Conservation (phyloP, 73 alveolate genomes). For the Paramecium tetraurelia region DNA sequence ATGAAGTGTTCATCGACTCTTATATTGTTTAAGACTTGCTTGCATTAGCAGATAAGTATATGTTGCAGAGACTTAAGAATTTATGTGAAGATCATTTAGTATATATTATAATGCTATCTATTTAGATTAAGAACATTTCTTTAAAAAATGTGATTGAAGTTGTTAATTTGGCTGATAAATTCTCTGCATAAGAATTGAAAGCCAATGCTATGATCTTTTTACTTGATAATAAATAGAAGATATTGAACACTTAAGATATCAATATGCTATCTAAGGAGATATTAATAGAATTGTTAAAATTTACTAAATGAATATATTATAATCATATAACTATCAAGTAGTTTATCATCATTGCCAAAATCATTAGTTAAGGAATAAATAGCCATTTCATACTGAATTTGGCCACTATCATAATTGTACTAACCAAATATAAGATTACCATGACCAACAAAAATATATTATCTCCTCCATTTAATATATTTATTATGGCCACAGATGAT, state of each 20-base stretch:
- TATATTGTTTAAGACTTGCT: slow-evolving; percentile 64
- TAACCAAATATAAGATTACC: background rate
- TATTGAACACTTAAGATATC: background rate
- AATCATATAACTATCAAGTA: slow-evolving; percentile 26
- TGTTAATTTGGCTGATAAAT: slow-evolving; percentile 69
- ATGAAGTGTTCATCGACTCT: slow-evolving; percentile 24
- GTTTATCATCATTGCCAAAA: slow-evolving; percentile 11
- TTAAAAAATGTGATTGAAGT: slow-evolving; percentile 73
- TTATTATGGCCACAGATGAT: background rate
- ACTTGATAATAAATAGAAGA: slow-evolving; percentile 26
- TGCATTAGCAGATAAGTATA: slow-evolving; percentile 66
- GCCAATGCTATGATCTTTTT: slow-evolving; percentile 68
- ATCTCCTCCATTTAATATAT: background rate
- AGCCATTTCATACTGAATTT: background rate
- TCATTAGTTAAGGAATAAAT: background rate
- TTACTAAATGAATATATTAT: slow-evolving; percentile 46
- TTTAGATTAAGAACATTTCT: slow-evolving; percentile 51
- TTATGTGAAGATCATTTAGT: slow-evolving; percentile 73
- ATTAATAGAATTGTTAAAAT: slow-evolving; percentile 11
- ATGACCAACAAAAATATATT: background rate
- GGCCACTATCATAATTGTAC: background rate
- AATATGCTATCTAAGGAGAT: slow-evolving; percentile 31
- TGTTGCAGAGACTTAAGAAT: slow-evolving; percentile 67
- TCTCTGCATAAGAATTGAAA: slow-evolving; percentile 69
- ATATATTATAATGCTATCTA: background rate